Percentiles rank a stretch among this genome's conserved stretches.
These are phyloP conservation scores for Ciborinia camelliae DNA, from an alignment of 2,329 filamentous ascomycete genomes.

Conservation along the genomic window DNA sequence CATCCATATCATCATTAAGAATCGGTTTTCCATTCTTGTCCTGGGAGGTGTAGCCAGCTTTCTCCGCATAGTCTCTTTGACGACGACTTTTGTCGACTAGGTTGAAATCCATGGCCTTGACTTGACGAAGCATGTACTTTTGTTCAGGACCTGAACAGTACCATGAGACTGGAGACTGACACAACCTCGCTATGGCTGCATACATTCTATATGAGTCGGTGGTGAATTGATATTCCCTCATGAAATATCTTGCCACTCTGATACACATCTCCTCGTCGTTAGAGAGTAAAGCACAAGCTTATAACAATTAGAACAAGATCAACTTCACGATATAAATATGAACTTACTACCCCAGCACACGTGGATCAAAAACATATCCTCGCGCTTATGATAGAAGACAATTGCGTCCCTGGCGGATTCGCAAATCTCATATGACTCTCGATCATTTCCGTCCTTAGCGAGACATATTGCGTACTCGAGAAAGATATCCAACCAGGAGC, in stretches of 20 bases:
- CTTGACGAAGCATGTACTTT: constrained; percentile 87
- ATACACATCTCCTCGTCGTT: constrained; percentile 75
- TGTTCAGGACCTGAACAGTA: constrained; percentile 80
- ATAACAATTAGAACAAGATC: constrained; percentile 21
- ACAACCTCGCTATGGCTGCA: constrained; percentile 71
- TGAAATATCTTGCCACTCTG: constrained; percentile 75
- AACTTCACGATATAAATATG: constrained; percentile 8
- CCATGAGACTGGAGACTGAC: constrained; percentile 67
- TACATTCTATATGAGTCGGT: constrained; percentile 84
- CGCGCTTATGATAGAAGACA: constrained; percentile 70
- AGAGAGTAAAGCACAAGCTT: constrained; percentile 78
- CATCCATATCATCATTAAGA: constrained; percentile 54
- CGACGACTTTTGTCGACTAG: constrained; percentile 53
- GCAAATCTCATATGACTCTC: constrained; percentile 76
- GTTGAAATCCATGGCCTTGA: constrained; percentile 79
- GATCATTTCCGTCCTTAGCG: constrained; percentile 61
- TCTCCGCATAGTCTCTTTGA: constrained; percentile 43
- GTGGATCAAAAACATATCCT: constrained; percentile 69
- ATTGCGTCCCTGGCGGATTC: constrained; percentile 75
- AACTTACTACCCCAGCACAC: constrained; percentile 68
- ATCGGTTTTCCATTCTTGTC: constrained; percentile 38
- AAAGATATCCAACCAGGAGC: constrained; percentile 86
- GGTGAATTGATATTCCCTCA: constrained; percentile 75
- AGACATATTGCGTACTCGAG: constrained; percentile 79
- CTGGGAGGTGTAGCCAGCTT: constrained; percentile 39